Evolutionary conservation across 306 rosid genomes (phyloP).

Genomic region (Dryas alaskensis): DNA sequence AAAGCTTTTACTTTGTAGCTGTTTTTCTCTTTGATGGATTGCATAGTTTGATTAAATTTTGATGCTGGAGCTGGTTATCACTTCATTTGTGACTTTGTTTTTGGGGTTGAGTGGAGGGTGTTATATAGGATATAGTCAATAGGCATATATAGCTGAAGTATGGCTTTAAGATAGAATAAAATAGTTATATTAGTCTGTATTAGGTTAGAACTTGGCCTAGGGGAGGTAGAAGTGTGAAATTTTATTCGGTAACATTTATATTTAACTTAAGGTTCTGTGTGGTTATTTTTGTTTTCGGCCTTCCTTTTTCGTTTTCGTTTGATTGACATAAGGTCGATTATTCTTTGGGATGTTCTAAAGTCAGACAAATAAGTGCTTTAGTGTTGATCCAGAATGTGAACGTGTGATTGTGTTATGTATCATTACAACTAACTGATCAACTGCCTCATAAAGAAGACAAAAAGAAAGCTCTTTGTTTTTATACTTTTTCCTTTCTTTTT

Average conservation of each 20-base stretch:
- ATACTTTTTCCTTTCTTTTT: neutral
- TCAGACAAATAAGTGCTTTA: neutral
- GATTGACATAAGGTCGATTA: neutral
- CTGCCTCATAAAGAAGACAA: neutral
- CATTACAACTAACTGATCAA: neutral
- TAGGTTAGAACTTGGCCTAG: neutral
- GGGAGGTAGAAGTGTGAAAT: neutral
- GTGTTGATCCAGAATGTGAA: neutral
- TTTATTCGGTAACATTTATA: neutral
- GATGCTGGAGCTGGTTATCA: slow-evolving; percentile 4
- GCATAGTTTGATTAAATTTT: neutral
- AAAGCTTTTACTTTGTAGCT: neutral
- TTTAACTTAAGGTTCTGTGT: neutral
- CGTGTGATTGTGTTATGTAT: neutral
- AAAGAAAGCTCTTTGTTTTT: neutral
- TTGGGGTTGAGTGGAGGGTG: neutral
- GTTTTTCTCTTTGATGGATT: slow-evolving; percentile 4
- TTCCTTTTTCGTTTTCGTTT: neutral
- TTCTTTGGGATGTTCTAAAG: neutral
- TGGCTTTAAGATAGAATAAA: neutral
- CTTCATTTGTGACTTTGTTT: neutral
- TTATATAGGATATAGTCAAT: neutral
- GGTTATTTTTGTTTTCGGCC: neutral
- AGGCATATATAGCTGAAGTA: neutral
- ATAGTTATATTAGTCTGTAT: too few species aligned